Evolutionary conservation across 2,329 filamentous ascomycete species (phyloP).

Genomic region (Didymella lethalis): DNA sequence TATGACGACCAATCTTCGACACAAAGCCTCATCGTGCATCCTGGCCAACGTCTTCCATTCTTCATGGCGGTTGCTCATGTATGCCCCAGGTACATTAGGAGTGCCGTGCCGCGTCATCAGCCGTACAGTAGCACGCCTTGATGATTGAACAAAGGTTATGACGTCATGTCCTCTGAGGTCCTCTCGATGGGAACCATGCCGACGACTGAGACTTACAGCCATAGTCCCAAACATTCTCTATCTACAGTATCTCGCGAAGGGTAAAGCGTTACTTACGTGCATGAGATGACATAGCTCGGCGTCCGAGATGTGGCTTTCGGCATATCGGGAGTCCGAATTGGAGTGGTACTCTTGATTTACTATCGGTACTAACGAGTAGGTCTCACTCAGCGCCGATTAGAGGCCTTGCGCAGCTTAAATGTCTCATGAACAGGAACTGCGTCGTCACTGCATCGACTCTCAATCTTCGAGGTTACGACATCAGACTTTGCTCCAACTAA

Average conservation of each 20-base stretch:
- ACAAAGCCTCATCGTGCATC: too few species aligned
- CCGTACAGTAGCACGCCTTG: too few species aligned
- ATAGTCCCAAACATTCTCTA: background rate
- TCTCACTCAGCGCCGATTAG: background rate
- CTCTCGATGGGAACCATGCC: background rate
- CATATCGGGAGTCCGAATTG: background rate
- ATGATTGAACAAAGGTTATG: background rate
- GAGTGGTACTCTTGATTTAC: background rate
- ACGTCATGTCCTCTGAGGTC: background rate
- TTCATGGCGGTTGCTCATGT: too few species aligned
- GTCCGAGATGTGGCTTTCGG: background rate
- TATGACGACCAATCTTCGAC: too few species aligned
- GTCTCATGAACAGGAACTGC: background rate
- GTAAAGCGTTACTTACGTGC: too few species aligned
- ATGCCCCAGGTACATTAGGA: too few species aligned
- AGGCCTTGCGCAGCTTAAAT: background rate
- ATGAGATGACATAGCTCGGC: background rate
- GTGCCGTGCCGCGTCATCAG: too few species aligned
- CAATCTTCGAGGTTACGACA: background rate
- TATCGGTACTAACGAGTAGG: background rate
- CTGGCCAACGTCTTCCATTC: too few species aligned
- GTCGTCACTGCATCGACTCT: background rate
- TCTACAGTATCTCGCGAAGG: background rate
- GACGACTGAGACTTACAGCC: background rate
- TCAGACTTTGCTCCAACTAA: background rate